Evolutionary conservation across 2,329 filamentous ascomycete species (phyloP).

Genomic region (Aspergillus jensenii): DNA sequence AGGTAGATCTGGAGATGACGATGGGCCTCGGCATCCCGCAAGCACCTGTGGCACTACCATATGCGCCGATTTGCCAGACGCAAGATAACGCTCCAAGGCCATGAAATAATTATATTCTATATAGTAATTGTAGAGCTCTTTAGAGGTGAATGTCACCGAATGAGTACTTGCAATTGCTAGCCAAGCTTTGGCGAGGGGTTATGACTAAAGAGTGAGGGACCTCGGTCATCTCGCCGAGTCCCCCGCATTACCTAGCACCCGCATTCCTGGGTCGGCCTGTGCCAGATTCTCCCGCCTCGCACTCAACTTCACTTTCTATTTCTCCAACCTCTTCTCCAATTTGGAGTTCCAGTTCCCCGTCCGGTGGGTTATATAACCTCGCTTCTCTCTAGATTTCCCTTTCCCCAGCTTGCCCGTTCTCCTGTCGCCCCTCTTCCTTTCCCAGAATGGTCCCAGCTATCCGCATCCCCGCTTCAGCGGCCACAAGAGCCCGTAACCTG

Average conservation of each 20-base stretch:
- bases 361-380: not conserved
- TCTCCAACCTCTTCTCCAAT: not conserved
- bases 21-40: constrained; percentile 3
- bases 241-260: not conserved
- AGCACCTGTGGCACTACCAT: too few relatives aligned
- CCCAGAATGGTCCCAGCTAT: constrained; percentile 40
- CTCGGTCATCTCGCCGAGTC: constrained; percentile 9
- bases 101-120: too few relatives aligned
- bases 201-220: not conserved
- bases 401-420: not conserved
- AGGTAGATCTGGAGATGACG: not conserved
- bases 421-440: not conserved
- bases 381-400: not conserved
- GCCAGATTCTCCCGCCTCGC: not conserved
- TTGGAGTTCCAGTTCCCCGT: constrained; percentile 1
- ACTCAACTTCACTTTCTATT: not conserved
- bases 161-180: not conserved
- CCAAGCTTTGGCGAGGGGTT: not conserved
- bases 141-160: not conserved
- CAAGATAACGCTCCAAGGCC: too few relatives aligned
- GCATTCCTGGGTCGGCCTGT: not conserved
- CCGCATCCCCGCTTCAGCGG: constrained; percentile 47
- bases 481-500: constrained; percentile 55
- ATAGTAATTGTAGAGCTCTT: too few relatives aligned
- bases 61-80: not conserved